A percentile compares a stretch with the other conserved stretches of the same genome.
These are phyloP conservation scores for Colletotrichum graminicola DNA, from an alignment of 2,329 filamentous ascomycete species.

Conservation along the genomic window DNA sequence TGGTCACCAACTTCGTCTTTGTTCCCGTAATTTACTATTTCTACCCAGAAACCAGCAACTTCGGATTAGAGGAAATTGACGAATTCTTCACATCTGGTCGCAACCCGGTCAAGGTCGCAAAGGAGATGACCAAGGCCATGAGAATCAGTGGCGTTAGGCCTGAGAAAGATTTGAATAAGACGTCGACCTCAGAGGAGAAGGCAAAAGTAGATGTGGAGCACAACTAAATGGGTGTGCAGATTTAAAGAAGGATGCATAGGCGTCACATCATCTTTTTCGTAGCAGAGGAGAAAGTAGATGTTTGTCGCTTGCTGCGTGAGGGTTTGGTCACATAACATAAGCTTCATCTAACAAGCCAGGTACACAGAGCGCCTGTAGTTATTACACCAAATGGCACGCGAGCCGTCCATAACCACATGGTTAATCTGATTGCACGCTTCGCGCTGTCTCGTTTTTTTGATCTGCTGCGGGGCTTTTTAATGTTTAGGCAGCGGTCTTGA, in stretches of 20 bases:
- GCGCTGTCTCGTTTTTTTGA: too few species aligned
- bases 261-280: background rate
- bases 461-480: too few species aligned
- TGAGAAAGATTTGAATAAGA: background rate
- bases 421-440: too few species aligned
- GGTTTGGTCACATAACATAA: too few species aligned
- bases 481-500: too few species aligned
- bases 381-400: too few species aligned
- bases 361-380: too few species aligned
- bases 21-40: conserved; percentile 59
- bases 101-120: conserved; percentile 40
- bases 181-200: background rate
- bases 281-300: too few species aligned
- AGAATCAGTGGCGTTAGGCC: background rate
- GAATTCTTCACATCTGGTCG: conserved; percentile 54
- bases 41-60: conserved; percentile 65
- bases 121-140: conserved; percentile 35
- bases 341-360: too few species aligned
- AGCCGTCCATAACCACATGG: too few species aligned
- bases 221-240: background rate
- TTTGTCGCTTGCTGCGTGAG: too few species aligned
- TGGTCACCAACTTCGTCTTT: conserved; percentile 59
- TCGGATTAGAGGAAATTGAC: conserved; percentile 65
- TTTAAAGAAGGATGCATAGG: background rate
- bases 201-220: background rate